Conservation (phyloP, 2,329 filamentous ascomycete species). For the Septoria linicola region DNA sequence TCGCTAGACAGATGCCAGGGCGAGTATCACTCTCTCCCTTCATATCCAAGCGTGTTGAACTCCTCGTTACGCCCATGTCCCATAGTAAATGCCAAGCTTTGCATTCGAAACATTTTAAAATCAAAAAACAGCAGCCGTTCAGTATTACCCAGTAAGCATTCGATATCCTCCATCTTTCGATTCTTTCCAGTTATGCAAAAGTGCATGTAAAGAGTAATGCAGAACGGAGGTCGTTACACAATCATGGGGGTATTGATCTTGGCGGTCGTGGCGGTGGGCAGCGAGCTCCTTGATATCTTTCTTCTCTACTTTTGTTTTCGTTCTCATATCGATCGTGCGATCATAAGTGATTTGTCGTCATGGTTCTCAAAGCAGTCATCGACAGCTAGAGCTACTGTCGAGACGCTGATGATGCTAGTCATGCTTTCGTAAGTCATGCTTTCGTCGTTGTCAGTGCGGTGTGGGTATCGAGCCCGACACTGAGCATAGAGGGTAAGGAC, state of each 20-base stretch:
- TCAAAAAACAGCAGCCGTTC: constrained; percentile 12
- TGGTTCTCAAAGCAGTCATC: constrained; percentile 18
- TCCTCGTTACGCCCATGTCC: constrained; percentile 3
- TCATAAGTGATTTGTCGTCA: constrained; percentile 23
- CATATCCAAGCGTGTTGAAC: neutral
- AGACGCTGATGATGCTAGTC: constrained; percentile 25
- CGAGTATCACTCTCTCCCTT: neutral
- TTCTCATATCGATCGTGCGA: constrained; percentile 26
- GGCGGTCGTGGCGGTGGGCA: constrained; percentile 19
- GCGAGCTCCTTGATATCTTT: constrained; percentile 23
- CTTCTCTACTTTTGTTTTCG: constrained; percentile 26
- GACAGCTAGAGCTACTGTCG: constrained; percentile 16
- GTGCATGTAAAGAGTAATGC: constrained; percentile 9
- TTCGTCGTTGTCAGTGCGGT: constrained; percentile 10
- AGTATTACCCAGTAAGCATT: constrained; percentile 15
- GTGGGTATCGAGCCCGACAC: neutral
- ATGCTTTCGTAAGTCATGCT: constrained; percentile 26
- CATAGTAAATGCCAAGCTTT: neutral
- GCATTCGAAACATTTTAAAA: neutral
- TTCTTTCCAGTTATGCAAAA: constrained; percentile 12
- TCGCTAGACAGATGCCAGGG: neutral
- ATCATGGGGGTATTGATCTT: constrained; percentile 5
- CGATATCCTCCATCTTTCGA: constrained; percentile 5
- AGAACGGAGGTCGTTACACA: constrained; percentile 11
- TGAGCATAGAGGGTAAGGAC: constrained; percentile 9